Evolutionary conservation across 352 stramenopile genomes (phyloP), one percentile per base, ranked within the genome.

Genomic region (Pythium rhizo-oryzae): DNA sequence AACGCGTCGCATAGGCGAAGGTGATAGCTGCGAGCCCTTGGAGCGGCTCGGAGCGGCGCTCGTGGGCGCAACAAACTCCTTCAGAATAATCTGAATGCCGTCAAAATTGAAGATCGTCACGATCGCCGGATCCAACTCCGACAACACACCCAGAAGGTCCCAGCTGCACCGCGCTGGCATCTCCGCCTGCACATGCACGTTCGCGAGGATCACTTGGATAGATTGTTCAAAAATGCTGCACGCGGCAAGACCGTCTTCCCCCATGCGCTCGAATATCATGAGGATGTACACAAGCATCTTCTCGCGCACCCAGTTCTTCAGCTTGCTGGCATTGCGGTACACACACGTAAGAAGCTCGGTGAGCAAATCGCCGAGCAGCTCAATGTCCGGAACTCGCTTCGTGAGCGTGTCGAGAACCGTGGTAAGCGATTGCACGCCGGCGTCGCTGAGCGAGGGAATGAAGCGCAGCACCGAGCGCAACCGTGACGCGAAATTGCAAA

Each of bases 41-140:
- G 19, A 15, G 11, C 47, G 24, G n/a, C 19, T 35, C 30, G 41
- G 55, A 37, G 28, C 62, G 8, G 47, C 30, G 25, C 53, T 60
- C 0, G 66, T 68, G 7, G 66, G 53, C 15, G 47, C 61, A 12
- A 72, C 77, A 24, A 82, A 86, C 59, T 87, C 77, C 12, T 76
- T 78, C 23, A 92, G 72, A 8, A 92, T 66, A n/a, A 77, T 75
- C 23, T 75, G 70, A 33, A 89, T 77, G 7, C 74, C 82, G 44
- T 90, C 82, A 8, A 91, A 77, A 23, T 90, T 90, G 60, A 90
- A 89, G 15, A 92, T 75, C 1, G 79, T 69, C 7, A 79, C 77
- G 56, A 91, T 85, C 2, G 84, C 79, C 12, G 80, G 70, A 50
- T 90, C 79, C 18, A 89, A 65, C 52, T 87, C 79, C 0, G 74